A percentile compares a stretch with the other conserved stretches of the same genome.
These are phyloP conservation scores for Amniculicola lignicola DNA, from an alignment of 495 filamentous ascomycete genomes.

Conservation along the genomic window DNA sequence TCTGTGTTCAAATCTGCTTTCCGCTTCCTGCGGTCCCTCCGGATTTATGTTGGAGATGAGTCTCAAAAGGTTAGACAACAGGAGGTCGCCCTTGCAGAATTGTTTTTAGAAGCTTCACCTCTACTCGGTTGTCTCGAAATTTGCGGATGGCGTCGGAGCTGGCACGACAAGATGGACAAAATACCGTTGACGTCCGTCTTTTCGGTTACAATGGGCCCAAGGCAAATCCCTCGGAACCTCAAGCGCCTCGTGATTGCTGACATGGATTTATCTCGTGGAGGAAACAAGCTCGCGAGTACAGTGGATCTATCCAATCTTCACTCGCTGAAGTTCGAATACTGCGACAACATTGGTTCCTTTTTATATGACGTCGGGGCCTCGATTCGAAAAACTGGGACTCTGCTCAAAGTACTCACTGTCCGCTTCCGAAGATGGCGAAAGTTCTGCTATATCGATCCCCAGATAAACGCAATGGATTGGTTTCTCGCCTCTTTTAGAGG, in stretches of 20 bases:
- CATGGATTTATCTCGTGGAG: neutral
- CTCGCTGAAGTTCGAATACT: constrained; percentile 12
- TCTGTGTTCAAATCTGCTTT: constrained; percentile 11
- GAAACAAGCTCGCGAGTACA: neutral
- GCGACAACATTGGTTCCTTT: constrained; percentile 5
- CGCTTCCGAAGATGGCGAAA: constrained; percentile 1
- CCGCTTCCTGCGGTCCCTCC: constrained; percentile 5
- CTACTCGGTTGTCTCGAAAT: constrained; percentile 14
- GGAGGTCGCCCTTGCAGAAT: neutral
- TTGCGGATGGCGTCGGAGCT: constrained; percentile 5
- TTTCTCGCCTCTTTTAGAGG: neutral
- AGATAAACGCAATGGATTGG: neutral
- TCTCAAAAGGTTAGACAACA: neutral
- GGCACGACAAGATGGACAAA: neutral
- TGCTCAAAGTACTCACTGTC: constrained; percentile 17
- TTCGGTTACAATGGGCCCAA: neutral
- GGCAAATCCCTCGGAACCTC: constrained; percentile 1
- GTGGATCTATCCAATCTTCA: constrained; percentile 10
- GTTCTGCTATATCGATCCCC: neutral
- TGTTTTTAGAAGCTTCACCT: constrained; percentile 9
- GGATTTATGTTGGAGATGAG: constrained; percentile 13
- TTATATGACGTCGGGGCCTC: neutral
- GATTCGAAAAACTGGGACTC: constrained; percentile 1
- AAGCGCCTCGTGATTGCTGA: constrained; percentile 6
- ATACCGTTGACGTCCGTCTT: constrained; percentile 8